Evolutionary conservation across 2,329 filamentous ascomycete genomes (phyloP).

Genomic region (Aspergillus glaucus): DNA sequence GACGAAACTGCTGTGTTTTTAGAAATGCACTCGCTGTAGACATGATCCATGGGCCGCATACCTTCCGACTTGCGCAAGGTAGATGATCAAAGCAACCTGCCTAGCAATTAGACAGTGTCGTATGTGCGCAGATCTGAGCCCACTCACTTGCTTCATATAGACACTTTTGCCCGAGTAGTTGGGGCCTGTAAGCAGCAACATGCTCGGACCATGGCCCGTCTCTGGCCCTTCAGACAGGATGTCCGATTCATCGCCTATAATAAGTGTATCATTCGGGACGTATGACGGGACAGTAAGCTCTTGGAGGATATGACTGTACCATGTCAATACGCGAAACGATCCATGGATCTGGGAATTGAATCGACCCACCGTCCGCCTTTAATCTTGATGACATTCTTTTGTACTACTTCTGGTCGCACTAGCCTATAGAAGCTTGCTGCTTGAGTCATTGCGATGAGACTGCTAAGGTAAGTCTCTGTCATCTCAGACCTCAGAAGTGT

Average conservation of each 20-base stretch:
- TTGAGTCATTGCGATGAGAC: conserved; percentile 70
- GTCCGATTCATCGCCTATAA: conserved; percentile 51
- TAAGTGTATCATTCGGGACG: conserved; percentile 71
- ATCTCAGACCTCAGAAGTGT: neutral
- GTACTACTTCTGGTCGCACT: conserved; percentile 61
- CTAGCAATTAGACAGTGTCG: conserved; percentile 3
- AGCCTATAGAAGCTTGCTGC: conserved; percentile 72
- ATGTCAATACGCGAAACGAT: conserved; percentile 5
- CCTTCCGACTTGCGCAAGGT: conserved; percentile 80
- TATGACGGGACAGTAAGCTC: conserved; percentile 75
- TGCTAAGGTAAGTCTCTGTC: conserved; percentile 29
- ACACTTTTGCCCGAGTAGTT: conserved; percentile 97
- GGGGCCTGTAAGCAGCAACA: conserved; percentile 79
- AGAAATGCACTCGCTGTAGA: conserved; percentile 2
- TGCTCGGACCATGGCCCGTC: conserved; percentile 48
- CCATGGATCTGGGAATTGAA: neutral
- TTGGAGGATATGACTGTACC: conserved; percentile 66
- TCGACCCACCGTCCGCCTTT: conserved; percentile 59
- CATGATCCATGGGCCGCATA: conserved; percentile 12
- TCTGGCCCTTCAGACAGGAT: conserved; percentile 1
- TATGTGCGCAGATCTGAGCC: too few relatives aligned
- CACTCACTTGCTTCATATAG: conserved; percentile 73
- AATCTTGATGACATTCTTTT: conserved; percentile 65
- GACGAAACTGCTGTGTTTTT: conserved; percentile 59
- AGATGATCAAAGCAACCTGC: conserved; percentile 73